Evolutionary conservation across 768 basidiomycete genomes (phyloP).

Genomic region (Cubamyces lactineus): DNA sequence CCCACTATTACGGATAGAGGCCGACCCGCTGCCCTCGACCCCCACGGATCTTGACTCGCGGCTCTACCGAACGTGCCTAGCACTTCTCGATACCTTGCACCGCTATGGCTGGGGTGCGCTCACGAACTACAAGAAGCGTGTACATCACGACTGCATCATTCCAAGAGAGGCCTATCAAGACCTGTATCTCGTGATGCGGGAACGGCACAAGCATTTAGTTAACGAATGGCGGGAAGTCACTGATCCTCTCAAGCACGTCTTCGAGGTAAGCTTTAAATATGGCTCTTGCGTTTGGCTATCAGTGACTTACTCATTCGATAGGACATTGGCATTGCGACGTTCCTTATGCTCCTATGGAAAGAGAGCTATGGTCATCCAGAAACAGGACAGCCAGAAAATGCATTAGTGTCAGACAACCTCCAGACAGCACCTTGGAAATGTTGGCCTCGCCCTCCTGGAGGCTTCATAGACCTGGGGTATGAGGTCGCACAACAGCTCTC

Average conservation of each 20-base stretch:
- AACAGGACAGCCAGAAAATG: not conserved
- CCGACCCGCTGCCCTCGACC: constrained; percentile 49
- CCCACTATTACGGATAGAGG: constrained; percentile 57
- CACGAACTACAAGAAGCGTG: constrained; percentile 85
- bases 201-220: constrained; percentile 78
- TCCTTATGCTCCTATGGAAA: constrained; percentile 91
- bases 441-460: constrained; percentile 82
- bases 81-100: constrained; percentile 80
- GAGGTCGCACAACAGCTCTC: constrained; percentile 26
- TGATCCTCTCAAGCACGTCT: constrained; percentile 89
- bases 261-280: constrained; percentile 61
- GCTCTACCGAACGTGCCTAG: constrained; percentile 78
- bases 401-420: constrained; percentile 13
- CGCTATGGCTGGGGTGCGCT: constrained; percentile 88
- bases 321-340: constrained; percentile 96
- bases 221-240: constrained; percentile 80
- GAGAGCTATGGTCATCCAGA: constrained; percentile 37
- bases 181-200: constrained; percentile 84
- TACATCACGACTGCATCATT: constrained; percentile 80
- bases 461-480: constrained; percentile 90
- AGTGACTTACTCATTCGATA: constrained; percentile 34
- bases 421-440: constrained; percentile 56
- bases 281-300: not conserved
- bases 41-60: constrained; percentile 59
- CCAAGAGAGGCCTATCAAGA: constrained; percentile 85